Base-by-base conservation (phyloP, 768 basidiomycete genomes). In the Coprinellus micaceus region DNA sequence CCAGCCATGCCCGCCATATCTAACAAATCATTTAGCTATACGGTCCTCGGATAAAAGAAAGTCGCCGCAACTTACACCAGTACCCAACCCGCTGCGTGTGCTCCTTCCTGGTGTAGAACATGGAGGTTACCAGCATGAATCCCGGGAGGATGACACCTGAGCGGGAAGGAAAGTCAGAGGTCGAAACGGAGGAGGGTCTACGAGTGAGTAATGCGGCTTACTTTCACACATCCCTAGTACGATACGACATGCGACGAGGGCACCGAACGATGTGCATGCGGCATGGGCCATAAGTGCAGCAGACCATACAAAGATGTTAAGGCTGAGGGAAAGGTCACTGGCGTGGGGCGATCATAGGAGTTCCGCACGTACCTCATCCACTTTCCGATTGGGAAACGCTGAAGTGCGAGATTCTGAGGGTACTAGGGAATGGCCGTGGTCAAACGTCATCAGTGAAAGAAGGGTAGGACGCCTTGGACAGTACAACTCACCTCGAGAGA, bases 331-430 rank as follows among this genome's bases (percentile, higher is more conserved):
- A n/a, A n/a, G n/a, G n/a, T n/a, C n/a, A n/a, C n/a, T n/a, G n/a
- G n/a, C n/a, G n/a, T n/a, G n/a, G n/a, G n/a, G n/a, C n/a, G n/a
- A n/a, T n/a, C n/a, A n/a, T n/a, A n/a, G n/a, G n/a, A n/a, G n/a
- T n/a, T n/a, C n/a, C n/a, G n/a, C n/a, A n/a, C 73, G 26, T 56
- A 81, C 88, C 86, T 88, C 83, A 90, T 86, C 88, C 88, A 90
- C 77, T 81, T 87, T 10, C 84, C 88, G 7, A 90, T 87, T 0
- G 87, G 87, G 62, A 88, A 88, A 17, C 80, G 77, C 60, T 89
- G 88, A 4, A 90, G 72, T 0, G 81, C 84, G 9, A 88, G 68
- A 62, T 88, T 89, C 65, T 88, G 88, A 0, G 88, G 88, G 60
- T 85, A 88, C 56, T 56, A 12, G 6, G 12, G 2, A 33, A 13